Base-by-base conservation (phyloP, 495 filamentous ascomycete species). In the Xylaria sp. region DNA sequence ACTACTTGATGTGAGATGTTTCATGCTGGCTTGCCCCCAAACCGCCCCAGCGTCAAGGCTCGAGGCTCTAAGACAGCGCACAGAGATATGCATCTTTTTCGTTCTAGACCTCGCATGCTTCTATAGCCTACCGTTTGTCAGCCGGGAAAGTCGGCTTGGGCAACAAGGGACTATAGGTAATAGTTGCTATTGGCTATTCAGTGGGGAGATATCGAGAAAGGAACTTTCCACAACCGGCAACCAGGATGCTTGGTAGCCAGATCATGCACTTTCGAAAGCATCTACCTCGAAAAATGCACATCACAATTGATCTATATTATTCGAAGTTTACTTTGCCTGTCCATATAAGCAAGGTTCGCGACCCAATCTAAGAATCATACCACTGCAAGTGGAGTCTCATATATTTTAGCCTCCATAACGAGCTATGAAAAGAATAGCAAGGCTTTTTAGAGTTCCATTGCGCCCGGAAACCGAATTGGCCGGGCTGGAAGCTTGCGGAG, bases 61-160 rank as follows among this genome's bases (percentile, higher is more conserved):
- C 57, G 46, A 62, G 44, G 58, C 41, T 41, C 44, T 48, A 52
- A 55, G 43, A 31, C 35, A 44, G 15, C 44, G 68, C 46, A 70
- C 63, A 53, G 31, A 41, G 14, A 41, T 35, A 63, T 70, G 68
- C 68, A 55, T 29, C 15, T 63, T 14, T 61, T 40, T 5, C 2
- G 67, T 61, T 69, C 67, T 69, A 69, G 67, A 52, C 44, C 12
- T n/a, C 43, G 14, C 17, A 40, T 26, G 3, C 44, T 41, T 62
- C 44, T 14, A 41, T 40, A 69, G 31, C 57, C 57, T 69, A 53
- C 58, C 57, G 43, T 14, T 69, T 43, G 44, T n/a, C 24, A 24
- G 33, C 31, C 33, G 43, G 40, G 19, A 31, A 12, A 31, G 46
- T 33, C 37, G 31, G 44, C 44, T 62, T 44, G 44, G 44, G 17